Evolutionary conservation across 495 filamentous ascomycete species (phyloP).

Genomic region (Trichoderma asperelloides): DNA sequence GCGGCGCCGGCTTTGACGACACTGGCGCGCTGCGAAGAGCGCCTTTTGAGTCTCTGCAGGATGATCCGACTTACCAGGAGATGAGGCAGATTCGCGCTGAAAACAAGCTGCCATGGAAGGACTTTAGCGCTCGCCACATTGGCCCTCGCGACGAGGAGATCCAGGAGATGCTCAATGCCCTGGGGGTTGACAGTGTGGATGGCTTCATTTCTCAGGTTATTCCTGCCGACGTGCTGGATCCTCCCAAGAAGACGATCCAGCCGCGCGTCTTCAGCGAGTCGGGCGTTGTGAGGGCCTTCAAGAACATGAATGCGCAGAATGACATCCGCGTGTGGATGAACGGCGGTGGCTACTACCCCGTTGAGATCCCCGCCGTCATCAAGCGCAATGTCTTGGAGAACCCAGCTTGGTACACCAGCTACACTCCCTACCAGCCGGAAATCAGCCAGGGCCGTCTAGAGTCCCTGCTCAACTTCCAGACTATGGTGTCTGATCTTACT

Average conservation of each 20-base stretch:
- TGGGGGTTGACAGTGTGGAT: slow-evolving; percentile 65
- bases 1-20: neutral
- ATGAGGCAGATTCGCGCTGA: neutral
- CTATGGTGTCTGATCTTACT: slow-evolving; percentile 83
- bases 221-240: slow-evolving; percentile 63
- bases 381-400: slow-evolving; percentile 90
- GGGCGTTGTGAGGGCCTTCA: neutral
- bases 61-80: slow-evolving; percentile 1
- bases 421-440: slow-evolving; percentile 96
- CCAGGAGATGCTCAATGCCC: slow-evolving; percentile 68
- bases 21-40: neutral
- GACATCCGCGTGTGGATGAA: slow-evolving; percentile 64
- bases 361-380: slow-evolving; percentile 82
- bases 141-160: slow-evolving; percentile 70
- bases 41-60: neutral
- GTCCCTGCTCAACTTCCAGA: slow-evolving; percentile 95
- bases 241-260: slow-evolving; percentile 22
- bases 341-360: slow-evolving; percentile 81
- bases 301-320: slow-evolving; percentile 46
- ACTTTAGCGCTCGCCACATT: slow-evolving; percentile 85
- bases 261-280: slow-evolving; percentile 5
- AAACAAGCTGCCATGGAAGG: slow-evolving; percentile 26
- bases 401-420: slow-evolving; percentile 97
- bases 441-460: slow-evolving; percentile 93
- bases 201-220: slow-evolving; percentile 87